Percentiles rank a stretch among this genome's conserved stretches.
Evolutionary conservation across 2,329 filamentous ascomycete genomes (phyloP).

Genomic region (Aspergillus clavatus): DNA sequence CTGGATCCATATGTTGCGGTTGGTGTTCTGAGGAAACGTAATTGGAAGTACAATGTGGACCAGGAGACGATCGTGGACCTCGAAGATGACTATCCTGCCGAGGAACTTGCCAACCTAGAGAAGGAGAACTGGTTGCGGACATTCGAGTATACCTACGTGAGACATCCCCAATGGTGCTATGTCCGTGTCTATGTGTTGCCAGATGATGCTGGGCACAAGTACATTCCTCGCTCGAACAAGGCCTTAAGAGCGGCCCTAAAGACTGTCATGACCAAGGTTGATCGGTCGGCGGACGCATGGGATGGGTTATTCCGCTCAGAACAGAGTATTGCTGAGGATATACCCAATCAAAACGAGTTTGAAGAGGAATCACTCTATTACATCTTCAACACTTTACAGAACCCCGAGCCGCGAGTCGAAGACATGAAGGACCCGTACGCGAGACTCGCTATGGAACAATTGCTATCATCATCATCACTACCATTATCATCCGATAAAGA

Average conservation of each 20-base stretch:
- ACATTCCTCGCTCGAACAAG: conserved; percentile 30
- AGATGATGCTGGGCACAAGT: conserved; percentile 34
- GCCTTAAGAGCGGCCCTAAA: conserved; percentile 35
- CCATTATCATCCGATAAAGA: conserved; percentile 11
- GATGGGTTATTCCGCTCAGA: conserved; percentile 20
- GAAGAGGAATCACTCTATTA: conserved; percentile 47
- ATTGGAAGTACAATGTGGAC: neutral
- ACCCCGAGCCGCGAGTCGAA: conserved; percentile 34
- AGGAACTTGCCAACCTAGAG: conserved; percentile 26
- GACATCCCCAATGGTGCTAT: conserved; percentile 16
- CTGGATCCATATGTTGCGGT: conserved; percentile 26
- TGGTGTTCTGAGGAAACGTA: conserved; percentile 25
- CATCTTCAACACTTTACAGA: conserved; percentile 46
- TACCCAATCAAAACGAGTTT: conserved; percentile 9
- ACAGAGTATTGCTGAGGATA: conserved; percentile 4
- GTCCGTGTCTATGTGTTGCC: conserved; percentile 39
- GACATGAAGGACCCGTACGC: conserved; percentile 30
- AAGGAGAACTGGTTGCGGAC: conserved; percentile 36
- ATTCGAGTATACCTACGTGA: conserved; percentile 13
- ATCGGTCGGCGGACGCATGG: conserved; percentile 39
- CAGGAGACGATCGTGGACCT: neutral
- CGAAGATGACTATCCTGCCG: conserved; percentile 14
- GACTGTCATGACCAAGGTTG: conserved; percentile 37
- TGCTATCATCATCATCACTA: conserved; percentile 31
- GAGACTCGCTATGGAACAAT: conserved; percentile 32